Evolutionary conservation across 1,284 basidiomycete genomes (phyloP).

Genomic region (Cryptococcus neoformans): DNA sequence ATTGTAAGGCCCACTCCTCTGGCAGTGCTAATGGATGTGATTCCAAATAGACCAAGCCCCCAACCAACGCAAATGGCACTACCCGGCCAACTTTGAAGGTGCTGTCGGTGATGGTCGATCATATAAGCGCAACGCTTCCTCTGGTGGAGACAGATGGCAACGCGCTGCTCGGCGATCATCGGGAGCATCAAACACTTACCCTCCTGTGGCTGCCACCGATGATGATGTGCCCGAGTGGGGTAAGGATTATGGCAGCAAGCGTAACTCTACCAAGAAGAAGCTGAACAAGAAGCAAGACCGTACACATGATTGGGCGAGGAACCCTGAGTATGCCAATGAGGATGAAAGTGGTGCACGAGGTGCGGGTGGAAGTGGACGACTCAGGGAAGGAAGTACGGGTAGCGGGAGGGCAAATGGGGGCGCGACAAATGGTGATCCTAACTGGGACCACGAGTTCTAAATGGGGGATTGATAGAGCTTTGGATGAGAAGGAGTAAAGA

Average conservation of each 20-base stretch:
- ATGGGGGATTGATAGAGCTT: neutral
- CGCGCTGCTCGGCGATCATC: neutral
- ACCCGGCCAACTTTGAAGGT: constrained; percentile 52
- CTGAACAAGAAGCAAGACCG: constrained; percentile 5
- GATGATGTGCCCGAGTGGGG: constrained; percentile 52
- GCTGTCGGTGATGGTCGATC: constrained; percentile 32
- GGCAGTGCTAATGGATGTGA: neutral
- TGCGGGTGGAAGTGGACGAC: neutral
- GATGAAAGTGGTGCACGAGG: neutral
- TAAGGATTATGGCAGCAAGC: constrained; percentile 45
- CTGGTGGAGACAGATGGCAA: constrained; percentile 29
- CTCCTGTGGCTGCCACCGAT: constrained; percentile 36
- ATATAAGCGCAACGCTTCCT: constrained; percentile 12
- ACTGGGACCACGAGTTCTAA: constrained; percentile 26
- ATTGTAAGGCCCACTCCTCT: too few relatives aligned
- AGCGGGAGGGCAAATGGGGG: neutral
- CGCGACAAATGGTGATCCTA: constrained; percentile 16
- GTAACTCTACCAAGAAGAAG: constrained; percentile 19
- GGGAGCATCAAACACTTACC: constrained; percentile 21
- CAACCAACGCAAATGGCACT: constrained; percentile 50
- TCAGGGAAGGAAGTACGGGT: neutral
- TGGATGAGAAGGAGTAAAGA: neutral
- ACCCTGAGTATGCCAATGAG: constrained; percentile 7
- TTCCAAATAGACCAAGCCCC: constrained; percentile 37
- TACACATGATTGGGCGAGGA: constrained; percentile 14